These are phyloP conservation scores for Fusarium gaditjirri DNA, from an alignment of 2,329 filamentous ascomycete genomes.

Conservation along the genomic window DNA sequence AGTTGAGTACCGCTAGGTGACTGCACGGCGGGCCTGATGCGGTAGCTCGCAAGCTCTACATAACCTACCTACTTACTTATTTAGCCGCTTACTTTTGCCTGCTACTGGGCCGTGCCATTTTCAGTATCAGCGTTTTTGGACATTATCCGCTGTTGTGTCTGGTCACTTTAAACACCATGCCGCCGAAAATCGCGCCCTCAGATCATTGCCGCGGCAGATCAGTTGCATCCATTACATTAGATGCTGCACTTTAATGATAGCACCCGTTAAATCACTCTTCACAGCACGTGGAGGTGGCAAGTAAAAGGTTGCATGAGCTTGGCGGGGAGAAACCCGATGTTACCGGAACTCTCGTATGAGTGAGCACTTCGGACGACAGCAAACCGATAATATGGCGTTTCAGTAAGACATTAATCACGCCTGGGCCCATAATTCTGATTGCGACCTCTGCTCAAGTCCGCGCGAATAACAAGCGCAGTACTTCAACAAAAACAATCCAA, in stretches of 20 bases:
- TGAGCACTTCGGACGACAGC: not conserved
- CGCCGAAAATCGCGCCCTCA: slow-evolving; percentile 13
- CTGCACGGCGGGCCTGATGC: not conserved
- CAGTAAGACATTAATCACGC: not conserved
- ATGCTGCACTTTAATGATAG: not conserved
- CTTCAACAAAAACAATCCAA: slow-evolving; percentile 6
- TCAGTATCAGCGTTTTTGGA: not conserved
- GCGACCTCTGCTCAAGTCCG: slow-evolving; percentile 18
- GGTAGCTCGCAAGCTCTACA: not conserved
- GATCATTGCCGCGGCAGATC: not conserved
- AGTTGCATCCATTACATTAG: not conserved
- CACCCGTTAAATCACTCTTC: not conserved
- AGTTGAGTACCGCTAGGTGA: not conserved
- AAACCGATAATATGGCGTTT: not conserved
- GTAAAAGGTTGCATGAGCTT: slow-evolving; percentile 3
- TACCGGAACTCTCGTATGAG: slow-evolving; percentile 8
- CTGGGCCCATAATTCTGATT: slow-evolving; percentile 27
- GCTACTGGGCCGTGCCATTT: not conserved
- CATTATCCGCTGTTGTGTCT: slow-evolving; percentile 18
- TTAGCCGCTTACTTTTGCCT: slow-evolving; percentile 32
- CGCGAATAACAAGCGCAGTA: slow-evolving; percentile 22
- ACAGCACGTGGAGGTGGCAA: slow-evolving; percentile 28
- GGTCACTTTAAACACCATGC: slow-evolving; percentile 6
- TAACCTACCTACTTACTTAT: slow-evolving; percentile 12
- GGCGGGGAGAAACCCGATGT: slow-evolving; percentile 33